These are phyloP conservation scores for Annulohypoxylon truncatum DNA, from an alignment of 2,329 filamentous ascomycete genomes.

Conservation along the genomic window DNA sequence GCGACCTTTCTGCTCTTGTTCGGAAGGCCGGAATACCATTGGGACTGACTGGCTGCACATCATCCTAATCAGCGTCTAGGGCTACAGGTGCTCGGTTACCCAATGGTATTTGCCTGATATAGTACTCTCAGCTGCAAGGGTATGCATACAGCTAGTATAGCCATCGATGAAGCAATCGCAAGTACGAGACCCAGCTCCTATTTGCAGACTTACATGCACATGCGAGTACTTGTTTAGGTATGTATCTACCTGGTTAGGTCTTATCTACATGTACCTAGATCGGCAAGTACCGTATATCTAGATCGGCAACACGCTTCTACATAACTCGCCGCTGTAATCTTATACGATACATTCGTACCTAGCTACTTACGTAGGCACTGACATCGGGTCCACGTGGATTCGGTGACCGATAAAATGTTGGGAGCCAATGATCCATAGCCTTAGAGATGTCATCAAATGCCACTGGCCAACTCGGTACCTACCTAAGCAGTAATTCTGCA, in stretches of 20 bases:
- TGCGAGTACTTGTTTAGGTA: too few species aligned
- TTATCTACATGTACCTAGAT: not conserved
- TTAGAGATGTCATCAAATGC: too few species aligned
- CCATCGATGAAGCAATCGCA: slow-evolving; percentile 50
- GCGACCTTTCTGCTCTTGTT: not conserved
- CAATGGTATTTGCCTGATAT: not conserved
- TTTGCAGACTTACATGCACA: not conserved
- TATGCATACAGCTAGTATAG: not conserved
- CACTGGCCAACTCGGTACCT: too few species aligned
- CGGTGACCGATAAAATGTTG: too few species aligned
- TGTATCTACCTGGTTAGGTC: not conserved
- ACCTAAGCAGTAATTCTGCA: too few species aligned
- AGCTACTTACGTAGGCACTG: too few species aligned
- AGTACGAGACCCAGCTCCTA: slow-evolving; percentile 18
- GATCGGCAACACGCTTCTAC: not conserved
- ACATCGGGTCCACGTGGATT: too few species aligned
- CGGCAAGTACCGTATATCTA: not conserved
- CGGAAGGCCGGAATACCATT: not conserved
- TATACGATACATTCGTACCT: not conserved
- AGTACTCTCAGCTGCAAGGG: slow-evolving; percentile 10
- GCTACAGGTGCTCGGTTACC: not conserved
- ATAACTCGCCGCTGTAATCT: not conserved
- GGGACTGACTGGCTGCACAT: not conserved
- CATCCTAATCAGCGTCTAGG: not conserved
- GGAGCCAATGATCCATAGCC: too few species aligned